A percentile compares a stretch with the other conserved stretches of the same genome.
Conservation (phyloP, 306 rosid species). For the Cucurbita moschata region DNA sequence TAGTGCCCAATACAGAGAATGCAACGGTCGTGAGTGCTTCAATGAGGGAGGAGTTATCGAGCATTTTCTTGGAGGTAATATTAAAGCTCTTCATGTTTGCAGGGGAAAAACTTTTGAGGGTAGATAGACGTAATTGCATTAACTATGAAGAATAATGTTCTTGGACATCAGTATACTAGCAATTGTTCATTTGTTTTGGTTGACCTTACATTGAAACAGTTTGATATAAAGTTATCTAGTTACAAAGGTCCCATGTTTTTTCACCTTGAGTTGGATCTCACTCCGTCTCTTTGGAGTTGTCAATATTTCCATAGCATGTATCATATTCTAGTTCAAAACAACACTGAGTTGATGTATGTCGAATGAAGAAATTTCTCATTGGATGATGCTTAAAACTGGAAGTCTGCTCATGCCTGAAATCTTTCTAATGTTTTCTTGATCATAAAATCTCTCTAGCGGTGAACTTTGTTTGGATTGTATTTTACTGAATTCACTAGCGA, state of each 20-base stretch:
- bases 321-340: not conserved
- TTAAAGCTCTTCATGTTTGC: not conserved
- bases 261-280: too few species aligned
- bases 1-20: conserved; percentile 56
- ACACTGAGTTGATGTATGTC: not conserved
- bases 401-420: not conserved
- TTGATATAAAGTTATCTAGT: not conserved
- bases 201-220: not conserved
- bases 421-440: not conserved
- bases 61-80: conserved; percentile 76
- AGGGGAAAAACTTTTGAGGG: not conserved
- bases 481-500: not conserved
- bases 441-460: not conserved
- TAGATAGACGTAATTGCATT: not conserved
- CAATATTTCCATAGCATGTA: not conserved
- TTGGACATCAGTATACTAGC: not conserved
- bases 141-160: not conserved
- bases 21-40: conserved; percentile 34
- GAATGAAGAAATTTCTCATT: not conserved
- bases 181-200: not conserved
- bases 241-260: not conserved
- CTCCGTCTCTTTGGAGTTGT: not conserved
- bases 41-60: conserved; percentile 80
- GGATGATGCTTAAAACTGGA: not conserved
- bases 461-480: not conserved